These are phyloP conservation scores for Hypomontagnella submonticulosa DNA, from an alignment of 495 filamentous ascomycete species.

Conservation along the genomic window DNA sequence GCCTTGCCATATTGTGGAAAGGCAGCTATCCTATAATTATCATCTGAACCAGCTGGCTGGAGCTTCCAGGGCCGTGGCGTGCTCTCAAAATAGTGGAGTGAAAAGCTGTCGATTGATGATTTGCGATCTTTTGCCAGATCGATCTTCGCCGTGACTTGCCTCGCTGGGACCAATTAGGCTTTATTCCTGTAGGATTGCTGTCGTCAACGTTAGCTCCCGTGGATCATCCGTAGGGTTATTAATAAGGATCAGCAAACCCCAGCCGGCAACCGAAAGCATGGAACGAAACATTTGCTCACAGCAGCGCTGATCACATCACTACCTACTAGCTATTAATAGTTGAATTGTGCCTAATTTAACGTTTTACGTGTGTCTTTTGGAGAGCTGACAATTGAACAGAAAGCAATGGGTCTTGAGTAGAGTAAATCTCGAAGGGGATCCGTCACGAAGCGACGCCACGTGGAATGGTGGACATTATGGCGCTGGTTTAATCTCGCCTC, in stretches of 20 bases:
- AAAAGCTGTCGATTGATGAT: constrained; percentile 13
- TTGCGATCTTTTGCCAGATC: constrained; percentile 33
- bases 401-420: constrained; percentile 1
- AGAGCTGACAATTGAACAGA: constrained; percentile 1
- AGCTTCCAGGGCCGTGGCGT: constrained; percentile 9
- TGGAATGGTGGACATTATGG: constrained; percentile 6
- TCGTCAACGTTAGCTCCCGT: constrained; percentile 39
- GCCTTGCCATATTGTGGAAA: not conserved
- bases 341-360: constrained; percentile 4
- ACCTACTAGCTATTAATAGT: constrained; percentile 36
- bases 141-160: constrained; percentile 29
- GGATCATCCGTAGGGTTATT: constrained; percentile 31
- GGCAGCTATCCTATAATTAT: not conserved
- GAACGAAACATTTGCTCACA: constrained; percentile 4
- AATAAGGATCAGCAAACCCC: constrained; percentile 34
- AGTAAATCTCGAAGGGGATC: not conserved
- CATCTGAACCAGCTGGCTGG: constrained; percentile 8
- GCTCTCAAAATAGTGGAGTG: constrained; percentile 14
- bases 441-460: not conserved
- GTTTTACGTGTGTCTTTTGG: not conserved
- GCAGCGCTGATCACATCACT: constrained; percentile 20
- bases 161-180: constrained; percentile 25
- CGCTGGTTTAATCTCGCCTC: constrained; percentile 21
- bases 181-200: constrained; percentile 38
- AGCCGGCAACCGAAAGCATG: constrained; percentile 20